Percentiles rank a stretch among this genome's conserved stretches.
Conservation (phyloP, 257 asterid genomes). For the Nicotiana paniculata region DNA sequence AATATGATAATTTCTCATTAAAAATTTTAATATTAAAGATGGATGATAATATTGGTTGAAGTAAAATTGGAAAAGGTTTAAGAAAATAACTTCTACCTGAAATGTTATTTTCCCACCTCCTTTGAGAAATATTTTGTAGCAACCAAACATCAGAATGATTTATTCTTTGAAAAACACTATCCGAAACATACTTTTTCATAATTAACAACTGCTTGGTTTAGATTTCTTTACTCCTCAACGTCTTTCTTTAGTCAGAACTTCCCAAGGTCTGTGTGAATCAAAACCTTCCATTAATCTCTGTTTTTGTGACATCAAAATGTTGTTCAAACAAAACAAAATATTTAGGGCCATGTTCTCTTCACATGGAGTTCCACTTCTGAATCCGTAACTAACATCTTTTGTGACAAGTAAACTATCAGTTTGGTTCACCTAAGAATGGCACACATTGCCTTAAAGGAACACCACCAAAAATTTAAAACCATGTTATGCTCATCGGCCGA, state of each 20-base stretch:
- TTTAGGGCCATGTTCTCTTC: background rate
- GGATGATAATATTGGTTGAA: no score
- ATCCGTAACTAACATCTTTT: background rate
- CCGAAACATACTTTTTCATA: background rate
- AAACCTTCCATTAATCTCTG: background rate
- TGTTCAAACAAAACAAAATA: background rate
- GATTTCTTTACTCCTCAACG: background rate
- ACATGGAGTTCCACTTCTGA: no score
- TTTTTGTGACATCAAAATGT: background rate
- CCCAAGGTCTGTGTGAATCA: background rate
- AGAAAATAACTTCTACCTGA: no score
- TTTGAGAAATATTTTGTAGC: no score
- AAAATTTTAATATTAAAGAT: no score
- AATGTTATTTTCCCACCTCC: no score
- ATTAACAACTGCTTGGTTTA: background rate
- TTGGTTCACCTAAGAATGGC: background rate
- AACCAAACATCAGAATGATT: no score
- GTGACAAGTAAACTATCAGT: background rate
- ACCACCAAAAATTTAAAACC: background rate
- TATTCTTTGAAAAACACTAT: no score
- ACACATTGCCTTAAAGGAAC: background rate
- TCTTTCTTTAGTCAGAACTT: no score
- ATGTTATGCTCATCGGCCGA: background rate
- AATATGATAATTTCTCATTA: no score
- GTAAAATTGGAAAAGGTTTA: no score